Evolutionary conservation across 768 basidiomycete species (phyloP).

Genomic region (Trametes sanguinea): DNA sequence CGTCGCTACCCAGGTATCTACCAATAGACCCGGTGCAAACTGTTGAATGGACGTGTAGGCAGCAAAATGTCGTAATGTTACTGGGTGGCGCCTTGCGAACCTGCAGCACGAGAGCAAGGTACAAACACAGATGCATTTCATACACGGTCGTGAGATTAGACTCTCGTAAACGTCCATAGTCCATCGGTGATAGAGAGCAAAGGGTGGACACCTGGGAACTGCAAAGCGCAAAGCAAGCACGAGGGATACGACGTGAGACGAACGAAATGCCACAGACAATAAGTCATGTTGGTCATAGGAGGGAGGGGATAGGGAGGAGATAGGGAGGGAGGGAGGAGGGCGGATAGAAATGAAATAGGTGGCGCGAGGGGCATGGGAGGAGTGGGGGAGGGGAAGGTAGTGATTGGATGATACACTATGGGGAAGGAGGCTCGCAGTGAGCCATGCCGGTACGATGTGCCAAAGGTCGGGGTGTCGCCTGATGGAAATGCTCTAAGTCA

Average conservation of each 20-base stretch:
- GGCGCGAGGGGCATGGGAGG: neutral
- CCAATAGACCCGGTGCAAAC: neutral
- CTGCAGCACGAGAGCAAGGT: neutral
- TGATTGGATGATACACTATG: neutral
- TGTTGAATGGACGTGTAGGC: no score
- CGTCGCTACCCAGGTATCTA: no score
- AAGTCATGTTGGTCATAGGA: neutral
- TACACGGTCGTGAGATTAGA: slow-evolving; percentile 8
- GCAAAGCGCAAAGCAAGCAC: slow-evolving; percentile 11
- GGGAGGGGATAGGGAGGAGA: neutral
- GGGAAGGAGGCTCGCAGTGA: neutral
- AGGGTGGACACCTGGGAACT: neutral
- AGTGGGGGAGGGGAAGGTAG: neutral
- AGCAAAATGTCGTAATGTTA: no score
- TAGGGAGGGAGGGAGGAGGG: no score
- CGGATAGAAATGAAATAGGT: no score
- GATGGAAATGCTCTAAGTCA: neutral
- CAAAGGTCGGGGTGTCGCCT: slow-evolving; percentile 15
- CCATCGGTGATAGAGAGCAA: neutral
- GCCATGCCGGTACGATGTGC: slow-evolving; percentile 12
- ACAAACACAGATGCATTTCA: slow-evolving; percentile 13
- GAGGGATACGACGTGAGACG: neutral
- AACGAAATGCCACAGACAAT: neutral
- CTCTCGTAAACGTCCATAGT: slow-evolving; percentile 12
- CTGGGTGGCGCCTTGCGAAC: neutral